Evolutionary conservation across 306 rosid species (phyloP).

Genomic region (Cicer pinnatifidum): DNA sequence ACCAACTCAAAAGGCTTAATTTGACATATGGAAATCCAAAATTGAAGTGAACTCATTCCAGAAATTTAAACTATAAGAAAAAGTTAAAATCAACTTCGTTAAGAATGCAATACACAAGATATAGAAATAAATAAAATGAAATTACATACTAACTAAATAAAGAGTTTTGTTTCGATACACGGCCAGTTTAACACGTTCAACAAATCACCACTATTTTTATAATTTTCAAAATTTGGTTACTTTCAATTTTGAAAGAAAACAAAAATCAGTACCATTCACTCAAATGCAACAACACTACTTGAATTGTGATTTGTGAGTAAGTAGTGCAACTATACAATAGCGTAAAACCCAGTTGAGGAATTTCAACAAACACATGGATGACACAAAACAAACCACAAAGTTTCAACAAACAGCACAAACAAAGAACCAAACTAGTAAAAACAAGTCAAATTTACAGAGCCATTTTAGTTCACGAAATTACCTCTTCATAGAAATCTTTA

Average conservation of each 20-base stretch:
- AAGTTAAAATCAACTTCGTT: no score
- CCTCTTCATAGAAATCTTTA: slow-evolving; percentile 74
- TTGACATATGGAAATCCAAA: background rate
- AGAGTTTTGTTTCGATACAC: no score
- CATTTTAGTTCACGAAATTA: slow-evolving; percentile 7
- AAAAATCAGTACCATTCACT: background rate
- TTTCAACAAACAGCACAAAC: background rate
- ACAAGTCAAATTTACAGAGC: background rate
- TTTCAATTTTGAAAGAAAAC: background rate
- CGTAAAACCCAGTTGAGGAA: background rate
- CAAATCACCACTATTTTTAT: no score
- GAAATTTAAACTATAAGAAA: background rate
- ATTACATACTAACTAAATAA: no score
- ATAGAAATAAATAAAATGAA: no score
- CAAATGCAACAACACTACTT: background rate
- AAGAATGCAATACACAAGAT: no score
- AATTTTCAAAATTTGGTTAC: background rate
- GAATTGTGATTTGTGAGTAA: background rate
- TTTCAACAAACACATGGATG: slow-evolving; percentile 44
- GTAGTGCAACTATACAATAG: background rate
- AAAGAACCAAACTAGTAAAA: background rate
- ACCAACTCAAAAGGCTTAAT: background rate
- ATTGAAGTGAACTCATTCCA: background rate
- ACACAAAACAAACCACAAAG: background rate
- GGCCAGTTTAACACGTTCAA: no score